Conservation (phyloP, 257 asterid genomes). For the Agastache rugosa region DNA sequence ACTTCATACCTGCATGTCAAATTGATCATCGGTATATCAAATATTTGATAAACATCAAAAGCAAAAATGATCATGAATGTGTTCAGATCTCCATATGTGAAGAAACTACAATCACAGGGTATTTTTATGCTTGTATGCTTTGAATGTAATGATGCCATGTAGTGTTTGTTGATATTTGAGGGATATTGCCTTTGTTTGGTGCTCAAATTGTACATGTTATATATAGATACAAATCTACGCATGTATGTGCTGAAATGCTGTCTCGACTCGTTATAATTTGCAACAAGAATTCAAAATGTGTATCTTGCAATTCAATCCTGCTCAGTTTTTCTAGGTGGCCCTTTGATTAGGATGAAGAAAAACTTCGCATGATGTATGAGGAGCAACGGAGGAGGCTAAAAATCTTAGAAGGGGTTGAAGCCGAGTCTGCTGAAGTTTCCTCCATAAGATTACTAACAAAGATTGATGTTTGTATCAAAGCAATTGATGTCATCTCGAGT, state of each 20-base stretch:
- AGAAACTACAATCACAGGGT: background rate
- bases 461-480: conserved; percentile 75
- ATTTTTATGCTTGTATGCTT: background rate
- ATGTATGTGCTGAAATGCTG: background rate
- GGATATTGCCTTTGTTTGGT: background rate
- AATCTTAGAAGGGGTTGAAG: conserved; percentile 69
- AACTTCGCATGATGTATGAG: conserved; percentile 70
- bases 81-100: background rate
- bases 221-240: background rate
- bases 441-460: conserved; percentile 61
- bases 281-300: conserved; percentile 18
- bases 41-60: background rate
- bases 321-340: conserved; percentile 50
- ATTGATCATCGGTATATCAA: background rate
- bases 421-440: conserved; percentile 73
- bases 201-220: background rate
- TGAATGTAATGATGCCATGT: background rate
- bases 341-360: conserved; percentile 87
- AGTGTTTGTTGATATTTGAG: background rate
- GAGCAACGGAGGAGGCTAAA: conserved; percentile 70
- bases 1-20: background rate
- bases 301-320: conserved; percentile 41
- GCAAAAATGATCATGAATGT: background rate
- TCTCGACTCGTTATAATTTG: background rate
- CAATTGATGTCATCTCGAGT: conserved; percentile 71